Evolutionary conservation across 495 filamentous ascomycete genomes (phyloP).

Genomic region (Penicillium maclennaniae): DNA sequence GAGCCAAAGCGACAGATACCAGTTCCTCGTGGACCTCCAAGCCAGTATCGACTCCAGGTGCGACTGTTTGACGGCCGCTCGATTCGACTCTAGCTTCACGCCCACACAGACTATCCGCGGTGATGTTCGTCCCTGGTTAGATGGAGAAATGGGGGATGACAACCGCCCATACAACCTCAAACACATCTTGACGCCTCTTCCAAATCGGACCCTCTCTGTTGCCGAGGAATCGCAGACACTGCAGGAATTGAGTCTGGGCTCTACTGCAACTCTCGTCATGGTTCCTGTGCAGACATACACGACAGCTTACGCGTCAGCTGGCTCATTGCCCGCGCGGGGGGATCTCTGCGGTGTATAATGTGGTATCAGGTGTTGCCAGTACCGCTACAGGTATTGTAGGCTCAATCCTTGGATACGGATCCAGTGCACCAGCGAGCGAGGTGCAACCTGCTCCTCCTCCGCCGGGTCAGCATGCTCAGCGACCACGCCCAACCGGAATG

Average conservation of each 20-base stretch:
- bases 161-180: constrained; percentile 74
- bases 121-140: constrained; percentile 76
- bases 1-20: constrained; percentile 10
- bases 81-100: constrained; percentile 66
- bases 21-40: constrained; percentile 25
- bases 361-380: constrained; percentile 40
- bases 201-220: constrained; percentile 66
- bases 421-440: constrained; percentile 12
- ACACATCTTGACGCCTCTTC: constrained; percentile 73
- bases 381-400: constrained; percentile 50
- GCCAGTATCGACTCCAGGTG: constrained; percentile 65
- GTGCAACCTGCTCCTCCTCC: constrained; percentile 10
- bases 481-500: constrained; percentile 20
- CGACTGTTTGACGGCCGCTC: constrained; percentile 81
- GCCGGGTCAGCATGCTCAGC: constrained; percentile 7
- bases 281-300: constrained; percentile 62
- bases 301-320: constrained; percentile 52
- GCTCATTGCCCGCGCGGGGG: constrained; percentile 40
- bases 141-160: constrained; percentile 47
- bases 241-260: constrained; percentile 62
- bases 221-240: constrained; percentile 70
- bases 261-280: constrained; percentile 79
- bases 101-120: constrained; percentile 57
- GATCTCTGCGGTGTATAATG: constrained; percentile 41
- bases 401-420: constrained; percentile 52